These are phyloP conservation scores for Rubia peregrina DNA, from an alignment of 305 asterid genomes.

Conservation along the genomic window DNA sequence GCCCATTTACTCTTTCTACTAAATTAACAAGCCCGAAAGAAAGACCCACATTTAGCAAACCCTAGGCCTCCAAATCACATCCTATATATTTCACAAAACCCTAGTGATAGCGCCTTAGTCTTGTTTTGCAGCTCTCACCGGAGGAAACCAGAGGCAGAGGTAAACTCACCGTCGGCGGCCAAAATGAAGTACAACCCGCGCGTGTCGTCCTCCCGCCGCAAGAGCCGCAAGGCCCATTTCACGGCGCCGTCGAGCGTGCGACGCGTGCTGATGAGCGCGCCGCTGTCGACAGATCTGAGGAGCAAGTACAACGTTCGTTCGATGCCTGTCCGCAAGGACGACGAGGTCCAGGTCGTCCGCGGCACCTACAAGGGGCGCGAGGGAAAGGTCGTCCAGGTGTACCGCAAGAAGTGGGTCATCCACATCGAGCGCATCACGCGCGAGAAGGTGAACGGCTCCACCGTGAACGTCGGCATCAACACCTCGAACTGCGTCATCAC, in stretches of 20 bases:
- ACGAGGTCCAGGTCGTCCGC: slow-evolving; percentile 73
- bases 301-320: slow-evolving; percentile 65
- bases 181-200: slow-evolving; percentile 72
- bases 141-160: not conserved
- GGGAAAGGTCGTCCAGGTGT: slow-evolving; percentile 73
- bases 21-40: not conserved
- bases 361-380: slow-evolving; percentile 85
- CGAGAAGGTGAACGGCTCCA: slow-evolving; percentile 71
- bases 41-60: not conserved
- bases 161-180: slow-evolving; percentile 13
- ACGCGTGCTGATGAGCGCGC: slow-evolving; percentile 72
- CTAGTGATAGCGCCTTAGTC: not conserved
- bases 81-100: slow-evolving; percentile 12
- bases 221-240: slow-evolving; percentile 84
- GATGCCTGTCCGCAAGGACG: slow-evolving; percentile 85
- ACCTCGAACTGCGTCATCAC: slow-evolving; percentile 59
- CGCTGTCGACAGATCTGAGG: slow-evolving; percentile 54
- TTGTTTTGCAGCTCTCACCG: not conserved
- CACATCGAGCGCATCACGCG: slow-evolving; percentile 77
- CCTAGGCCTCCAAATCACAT: not conserved
- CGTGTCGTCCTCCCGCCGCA: slow-evolving; percentile 77
- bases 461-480: slow-evolving; percentile 71
- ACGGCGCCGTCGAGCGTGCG: slow-evolving; percentile 79
- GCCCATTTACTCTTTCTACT: no score
- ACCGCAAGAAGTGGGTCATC: slow-evolving; percentile 84